These are phyloP conservation scores for Suillus cothurnatus DNA, from an alignment of 768 basidiomycete species.

Conservation along the genomic window DNA sequence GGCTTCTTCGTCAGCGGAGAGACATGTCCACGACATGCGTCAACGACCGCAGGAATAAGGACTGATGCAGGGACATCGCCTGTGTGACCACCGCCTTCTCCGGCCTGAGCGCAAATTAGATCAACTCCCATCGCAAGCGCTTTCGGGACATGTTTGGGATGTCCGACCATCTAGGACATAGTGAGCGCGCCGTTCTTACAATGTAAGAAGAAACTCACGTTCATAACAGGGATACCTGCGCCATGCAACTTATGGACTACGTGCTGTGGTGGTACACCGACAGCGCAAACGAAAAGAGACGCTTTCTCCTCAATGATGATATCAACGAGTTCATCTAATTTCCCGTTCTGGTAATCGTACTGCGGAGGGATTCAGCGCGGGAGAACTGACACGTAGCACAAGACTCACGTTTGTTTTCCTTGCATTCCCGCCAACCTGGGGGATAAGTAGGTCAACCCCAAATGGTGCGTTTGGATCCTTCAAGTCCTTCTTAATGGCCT, in stretches of 20 bases:
- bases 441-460: conserved; percentile 89
- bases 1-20: conserved; percentile 83
- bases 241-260: conserved; percentile 82
- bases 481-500: conserved; percentile 69
- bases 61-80: conserved; percentile 83
- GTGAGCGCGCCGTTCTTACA: background rate
- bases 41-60: conserved; percentile 90
- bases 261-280: conserved; percentile 83
- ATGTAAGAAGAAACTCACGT: conserved; percentile 44
- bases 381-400: background rate
- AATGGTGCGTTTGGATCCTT: conserved; percentile 79
- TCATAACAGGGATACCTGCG: conserved; percentile 88
- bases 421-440: conserved; percentile 83
- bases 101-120: conserved; percentile 92
- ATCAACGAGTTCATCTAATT: conserved; percentile 79
- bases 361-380: conserved; percentile 26
- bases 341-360: conserved; percentile 90
- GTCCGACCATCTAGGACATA: conserved; percentile 76
- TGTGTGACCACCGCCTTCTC: conserved; percentile 90
- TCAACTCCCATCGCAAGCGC: conserved; percentile 86
- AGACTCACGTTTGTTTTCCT: conserved; percentile 83
- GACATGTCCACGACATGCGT: conserved; percentile 72
- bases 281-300: conserved; percentile 86
- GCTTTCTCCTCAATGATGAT: conserved; percentile 93
- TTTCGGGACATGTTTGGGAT: conserved; percentile 85